A percentile compares a stretch with the other conserved stretches of the same genome.
phyloP scores from a whole-genome alignment of 2,329 filamentous ascomycete species.

The Fusarium begoniae region DNA sequence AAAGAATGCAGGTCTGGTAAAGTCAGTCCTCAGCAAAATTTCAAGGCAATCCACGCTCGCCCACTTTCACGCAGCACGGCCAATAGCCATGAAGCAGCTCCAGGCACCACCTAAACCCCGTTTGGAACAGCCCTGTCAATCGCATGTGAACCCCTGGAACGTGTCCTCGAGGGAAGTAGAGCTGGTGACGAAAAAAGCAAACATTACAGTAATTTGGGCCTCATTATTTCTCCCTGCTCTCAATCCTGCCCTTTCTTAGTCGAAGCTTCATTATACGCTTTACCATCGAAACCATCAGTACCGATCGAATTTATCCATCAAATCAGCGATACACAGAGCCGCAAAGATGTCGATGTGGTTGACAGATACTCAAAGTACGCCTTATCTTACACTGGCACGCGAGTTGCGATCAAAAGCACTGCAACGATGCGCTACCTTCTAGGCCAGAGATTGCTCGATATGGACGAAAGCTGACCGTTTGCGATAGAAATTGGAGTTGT shows the following conservation, averaged over 20 bases:
- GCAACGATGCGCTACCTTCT: neutral
- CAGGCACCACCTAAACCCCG: slow-evolving; percentile 16
- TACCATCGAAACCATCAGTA: neutral
- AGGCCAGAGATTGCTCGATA: neutral
- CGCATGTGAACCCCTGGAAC: slow-evolving; percentile 32
- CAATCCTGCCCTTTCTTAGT: slow-evolving; percentile 9
- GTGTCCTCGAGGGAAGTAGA: slow-evolving; percentile 29
- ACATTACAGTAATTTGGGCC: slow-evolving; percentile 29
- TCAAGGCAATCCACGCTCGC: slow-evolving; percentile 20
- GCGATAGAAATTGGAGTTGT: slow-evolving; percentile 90
- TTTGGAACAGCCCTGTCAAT: slow-evolving; percentile 34
- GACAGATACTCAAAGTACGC: slow-evolving; percentile 91
- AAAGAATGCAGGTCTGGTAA: slow-evolving; percentile 11
- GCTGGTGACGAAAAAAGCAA: slow-evolving; percentile 34
- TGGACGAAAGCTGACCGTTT: slow-evolving; percentile 44
- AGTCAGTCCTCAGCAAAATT: slow-evolving; percentile 32
- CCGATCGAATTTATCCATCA: neutral
- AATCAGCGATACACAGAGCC: slow-evolving; percentile 10
- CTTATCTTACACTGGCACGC: slow-evolving; percentile 12
- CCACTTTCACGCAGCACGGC: slow-evolving; percentile 27
- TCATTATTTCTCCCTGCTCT: slow-evolving; percentile 23
- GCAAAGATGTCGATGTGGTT: slow-evolving; percentile 84
- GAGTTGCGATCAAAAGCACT: neutral
- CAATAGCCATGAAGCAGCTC: slow-evolving; percentile 31
- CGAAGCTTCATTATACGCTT: neutral